These are phyloP conservation scores for Sporothrix humicola DNA, from an alignment of 2,329 filamentous ascomycete species.

Conservation along the genomic window DNA sequence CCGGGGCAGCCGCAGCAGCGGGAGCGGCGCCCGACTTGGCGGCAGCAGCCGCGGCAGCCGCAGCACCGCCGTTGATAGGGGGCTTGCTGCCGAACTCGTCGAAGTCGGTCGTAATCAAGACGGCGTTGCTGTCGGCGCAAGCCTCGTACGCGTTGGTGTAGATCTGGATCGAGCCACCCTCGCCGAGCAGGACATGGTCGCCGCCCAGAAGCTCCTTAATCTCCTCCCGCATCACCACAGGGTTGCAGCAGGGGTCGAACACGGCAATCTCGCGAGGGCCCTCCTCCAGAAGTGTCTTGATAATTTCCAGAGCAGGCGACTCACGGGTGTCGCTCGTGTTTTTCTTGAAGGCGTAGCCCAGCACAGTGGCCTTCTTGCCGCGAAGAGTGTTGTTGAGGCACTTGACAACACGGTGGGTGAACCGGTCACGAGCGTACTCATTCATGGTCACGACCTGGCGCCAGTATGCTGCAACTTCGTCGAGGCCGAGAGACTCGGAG, in stretches of 20 bases:
- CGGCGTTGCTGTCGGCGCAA: conserved; percentile 55
- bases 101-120: conserved; percentile 62
- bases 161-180: conserved; percentile 54
- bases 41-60: conserved; percentile 36
- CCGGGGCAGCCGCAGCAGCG: conserved; percentile 9
- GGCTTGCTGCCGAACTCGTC: conserved; percentile 57
- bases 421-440: conserved; percentile 73
- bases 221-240: conserved; percentile 57
- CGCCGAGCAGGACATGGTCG: conserved; percentile 43
- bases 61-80: conserved; percentile 36
- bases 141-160: conserved; percentile 58
- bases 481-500: conserved; percentile 70
- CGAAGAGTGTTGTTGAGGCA: conserved; percentile 70
- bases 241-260: conserved; percentile 69
- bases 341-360: conserved; percentile 82
- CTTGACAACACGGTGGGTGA: conserved; percentile 68
- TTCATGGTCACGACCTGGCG: conserved; percentile 75
- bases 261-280: conserved; percentile 67
- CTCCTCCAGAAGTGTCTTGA: conserved; percentile 69
- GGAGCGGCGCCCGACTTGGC: conserved; percentile 37
- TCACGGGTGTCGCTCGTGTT: conserved; percentile 78
- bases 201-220: conserved; percentile 53
- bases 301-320: conserved; percentile 70
- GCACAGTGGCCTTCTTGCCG: conserved; percentile 72
- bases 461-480: conserved; percentile 79